Conservation (phyloP, 2,329 filamentous ascomycete genomes). For the Tolypocladium ovalisporum region DNA sequence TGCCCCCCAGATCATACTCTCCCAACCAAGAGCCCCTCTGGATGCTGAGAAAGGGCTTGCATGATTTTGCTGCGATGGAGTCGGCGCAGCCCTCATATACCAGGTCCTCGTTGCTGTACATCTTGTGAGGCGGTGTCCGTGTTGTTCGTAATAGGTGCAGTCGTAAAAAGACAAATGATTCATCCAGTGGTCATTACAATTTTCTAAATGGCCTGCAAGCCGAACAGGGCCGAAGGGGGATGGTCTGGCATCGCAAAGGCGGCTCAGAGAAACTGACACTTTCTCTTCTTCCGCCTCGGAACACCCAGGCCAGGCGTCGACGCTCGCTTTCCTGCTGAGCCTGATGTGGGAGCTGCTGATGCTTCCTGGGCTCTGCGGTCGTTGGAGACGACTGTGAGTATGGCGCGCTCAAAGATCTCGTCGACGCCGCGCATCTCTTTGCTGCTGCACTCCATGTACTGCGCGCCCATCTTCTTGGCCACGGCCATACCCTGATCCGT, state of each 20-base stretch:
- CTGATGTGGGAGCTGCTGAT: conserved; percentile 27
- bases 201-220: conserved; percentile 12
- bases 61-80: neutral
- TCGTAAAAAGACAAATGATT: conserved; percentile 22
- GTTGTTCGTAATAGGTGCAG: conserved; percentile 15
- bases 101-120: neutral
- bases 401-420: conserved; percentile 88
- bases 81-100: conserved; percentile 6
- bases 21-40: neutral
- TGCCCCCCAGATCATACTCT: neutral
- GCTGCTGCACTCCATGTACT: conserved; percentile 97
- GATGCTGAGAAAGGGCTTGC: neutral
- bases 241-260: neutral
- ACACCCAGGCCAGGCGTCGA: conserved; percentile 31
- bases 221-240: neutral
- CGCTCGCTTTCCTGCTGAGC: conserved; percentile 24
- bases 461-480: conserved; percentile 84
- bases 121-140: conserved; percentile 1
- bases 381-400: conserved; percentile 79
- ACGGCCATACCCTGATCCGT: conserved; percentile 80
- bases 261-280: conserved; percentile 64
- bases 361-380: conserved; percentile 54
- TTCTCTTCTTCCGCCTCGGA: conserved; percentile 73
- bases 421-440: conserved; percentile 96
- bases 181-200: conserved; percentile 30